Conservation (phyloP, 2,329 filamentous ascomycete genomes). For the Pseudopyricularia cyperi region DNA sequence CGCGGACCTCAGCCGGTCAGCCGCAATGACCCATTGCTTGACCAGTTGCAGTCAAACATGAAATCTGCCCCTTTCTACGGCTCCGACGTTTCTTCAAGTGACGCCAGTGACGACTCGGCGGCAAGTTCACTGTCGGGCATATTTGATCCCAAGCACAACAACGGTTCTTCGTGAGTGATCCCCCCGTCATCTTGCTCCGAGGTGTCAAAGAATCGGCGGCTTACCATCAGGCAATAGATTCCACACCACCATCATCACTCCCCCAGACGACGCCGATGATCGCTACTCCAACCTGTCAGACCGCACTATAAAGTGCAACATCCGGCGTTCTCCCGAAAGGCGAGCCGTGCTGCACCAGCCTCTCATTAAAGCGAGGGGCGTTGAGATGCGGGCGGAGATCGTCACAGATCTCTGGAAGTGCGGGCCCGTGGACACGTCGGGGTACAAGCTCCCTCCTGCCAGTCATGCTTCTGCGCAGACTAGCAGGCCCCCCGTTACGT, state of each 20-base stretch:
- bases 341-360: neutral
- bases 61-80: conserved; percentile 3
- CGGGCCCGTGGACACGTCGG: neutral
- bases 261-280: neutral
- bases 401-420: neutral
- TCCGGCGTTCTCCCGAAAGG: neutral
- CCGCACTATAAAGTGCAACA: neutral
- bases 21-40: conserved; percentile 14
- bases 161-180: neutral
- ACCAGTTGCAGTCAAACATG: conserved; percentile 9
- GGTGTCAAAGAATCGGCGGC: neutral
- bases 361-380: neutral
- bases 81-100: neutral
- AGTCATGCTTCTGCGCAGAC: neutral
- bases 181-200: neutral
- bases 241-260: conserved; percentile 2
- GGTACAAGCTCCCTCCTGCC: neutral
- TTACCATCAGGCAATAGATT: neutral
- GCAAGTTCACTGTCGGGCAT: neutral
- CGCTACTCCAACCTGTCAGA: neutral
- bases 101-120: neutral
- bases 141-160: neutral
- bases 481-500: neutral
- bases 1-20: conserved; percentile 13
- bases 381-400: neutral